Evolutionary conservation across 2,329 filamentous ascomycete species (phyloP), one percentile per base, ranked within the genome.

Genomic region (Colletotrichum godetiae): DNA sequence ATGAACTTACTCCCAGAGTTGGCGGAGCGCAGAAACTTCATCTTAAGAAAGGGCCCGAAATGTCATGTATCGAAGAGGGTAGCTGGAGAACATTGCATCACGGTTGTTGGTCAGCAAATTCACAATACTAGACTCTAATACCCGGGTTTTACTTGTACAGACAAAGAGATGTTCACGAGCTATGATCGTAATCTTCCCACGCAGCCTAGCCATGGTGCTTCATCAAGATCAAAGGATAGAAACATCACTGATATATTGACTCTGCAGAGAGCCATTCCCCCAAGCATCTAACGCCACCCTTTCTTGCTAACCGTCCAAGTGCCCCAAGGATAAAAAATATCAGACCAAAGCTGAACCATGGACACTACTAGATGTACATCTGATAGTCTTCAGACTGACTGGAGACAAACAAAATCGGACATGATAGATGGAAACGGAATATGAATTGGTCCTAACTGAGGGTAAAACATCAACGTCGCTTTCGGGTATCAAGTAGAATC

Each of bases 151-250:
- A 19, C 13, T 15, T 1, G 88, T 88, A 7, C 94, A 92, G 92
- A 94, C 92, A 0, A 22, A 7, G 89, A 89, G 92, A 92, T 75
- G 90, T 91, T 77, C 90, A 94, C 76, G 92, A 94, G 78, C 86
- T 93, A n/a, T n/a, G 8, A 10, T 1, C 6, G 19, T n/a, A 11
- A 93, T 92, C 1, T 91, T 91, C 69, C 91, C 94, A 62, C 91
- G 88, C 68, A 92, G 92, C 0, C 93, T 94, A 60, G 90, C 92
- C 4, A 92, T 92, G 2, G 93, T 92, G 0, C 92, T 93, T 67
- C 88, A 90, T 59, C 83, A 94, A 0, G 27, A 29, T 29, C 27
- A 29, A 27, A 29, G 93, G 92, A 0, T 92, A 92, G 0, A 84
- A 86, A 1, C 94, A 94, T 76, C 84, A 85, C 1, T 88, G 88